Percentiles rank a stretch among this genome's conserved stretches.
These are phyloP conservation scores for Staphylotrichum longicolle DNA, from an alignment of 495 filamentous ascomycete species.

Conservation along the genomic window DNA sequence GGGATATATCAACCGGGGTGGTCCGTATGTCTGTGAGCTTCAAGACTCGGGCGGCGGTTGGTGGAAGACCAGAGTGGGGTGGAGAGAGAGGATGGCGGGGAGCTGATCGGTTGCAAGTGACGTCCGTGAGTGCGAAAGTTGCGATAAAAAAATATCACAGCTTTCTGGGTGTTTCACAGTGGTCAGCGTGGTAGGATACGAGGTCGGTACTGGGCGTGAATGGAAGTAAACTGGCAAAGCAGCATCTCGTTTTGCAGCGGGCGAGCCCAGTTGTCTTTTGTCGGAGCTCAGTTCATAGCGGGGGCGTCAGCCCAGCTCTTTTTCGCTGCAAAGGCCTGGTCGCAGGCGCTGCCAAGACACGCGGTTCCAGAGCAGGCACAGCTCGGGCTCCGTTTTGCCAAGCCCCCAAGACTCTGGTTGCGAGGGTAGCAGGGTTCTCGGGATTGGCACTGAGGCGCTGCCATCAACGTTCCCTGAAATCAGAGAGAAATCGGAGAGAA, in stretches of 20 bases:
- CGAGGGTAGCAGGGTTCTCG: slow-evolving; percentile 6
- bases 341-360: slow-evolving; percentile 15
- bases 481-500: too few relatives aligned
- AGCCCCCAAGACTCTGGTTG: slow-evolving; percentile 8
- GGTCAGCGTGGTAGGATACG: slow-evolving; percentile 26
- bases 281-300: slow-evolving; percentile 15
- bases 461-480: not conserved
- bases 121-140: not conserved
- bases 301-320: slow-evolving; percentile 16
- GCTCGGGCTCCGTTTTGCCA: slow-evolving; percentile 13
- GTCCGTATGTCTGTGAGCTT: not conserved
- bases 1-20: not conserved
- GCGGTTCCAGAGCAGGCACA: not conserved
- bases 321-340: slow-evolving; percentile 10
- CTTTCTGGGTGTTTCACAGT: not conserved
- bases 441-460: slow-evolving; percentile 2
- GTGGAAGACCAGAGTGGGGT: not conserved
- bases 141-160: not conserved
- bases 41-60: not conserved
- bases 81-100: not conserved
- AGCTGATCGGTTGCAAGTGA: not conserved
- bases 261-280: slow-evolving; percentile 1
- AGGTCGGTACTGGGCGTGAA: slow-evolving; percentile 14
- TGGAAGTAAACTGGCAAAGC: slow-evolving; percentile 24
- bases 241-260: slow-evolving; percentile 26